Base-by-base conservation (phyloP, 345 rosid genomes). In the Conringia planisiliqua region DNA sequence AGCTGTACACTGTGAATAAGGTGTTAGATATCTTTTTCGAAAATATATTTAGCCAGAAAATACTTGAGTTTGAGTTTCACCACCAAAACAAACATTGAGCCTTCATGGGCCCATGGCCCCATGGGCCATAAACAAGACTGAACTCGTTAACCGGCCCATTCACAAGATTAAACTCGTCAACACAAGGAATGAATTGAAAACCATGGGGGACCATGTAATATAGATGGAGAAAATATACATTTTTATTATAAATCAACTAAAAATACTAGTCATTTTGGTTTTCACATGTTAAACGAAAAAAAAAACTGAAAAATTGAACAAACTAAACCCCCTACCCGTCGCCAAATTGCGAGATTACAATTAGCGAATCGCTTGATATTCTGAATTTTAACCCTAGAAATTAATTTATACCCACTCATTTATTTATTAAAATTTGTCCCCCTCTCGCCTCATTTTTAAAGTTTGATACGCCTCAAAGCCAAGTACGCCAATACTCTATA, bases 401-500 rank as follows among this genome's bases (percentile, higher is more conserved):
- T 70, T 55, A 76, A 76, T 13, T 70, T 73, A 54, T 46, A 56
- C 71, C 75, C 75, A 63, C 71, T 76, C 80, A 70, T 70, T 70
- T 70, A 62, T 70, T 76, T 54, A 61, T 75, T 68, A 1, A 66
- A 26, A n/a, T 27, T 33, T 35, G n/a, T n/a, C 11, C 2, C 52
- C 11, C 52, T 39, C 44, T 64, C 58, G 5, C 56, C 26, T 39
- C 59, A 20, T 51, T 62, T 60, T 63, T 40, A 77, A 39, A 30
- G 57, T 75, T 82, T 83, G 24, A 85, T 77, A 54, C 95, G 87
- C 79, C 87, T 87, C 59, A 93, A 65, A 2, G 96, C 94, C 36
- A 93, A 82, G 73, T 93, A 93, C 6, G 98, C 98, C 76, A 93
- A 33, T 29, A 89, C 48, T 63, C 98, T 82, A 66, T 89, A 93